Evolutionary conservation across 257 asterid genomes (phyloP), one percentile per base, ranked within the genome.

Genomic region (Gardenia jasminoides): DNA sequence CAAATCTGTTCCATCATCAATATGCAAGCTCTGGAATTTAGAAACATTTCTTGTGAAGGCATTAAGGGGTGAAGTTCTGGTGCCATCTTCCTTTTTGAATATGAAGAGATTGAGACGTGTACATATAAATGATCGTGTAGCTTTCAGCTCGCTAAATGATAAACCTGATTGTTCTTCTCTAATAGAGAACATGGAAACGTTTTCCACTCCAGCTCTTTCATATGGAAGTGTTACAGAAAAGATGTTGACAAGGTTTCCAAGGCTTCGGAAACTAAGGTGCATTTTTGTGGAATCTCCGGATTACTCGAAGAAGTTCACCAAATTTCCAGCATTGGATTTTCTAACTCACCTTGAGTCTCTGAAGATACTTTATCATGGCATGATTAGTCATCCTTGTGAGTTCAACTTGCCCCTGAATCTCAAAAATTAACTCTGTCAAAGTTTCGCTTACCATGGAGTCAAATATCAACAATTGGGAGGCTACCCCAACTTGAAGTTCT

Each of bases 381-480:
- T 1, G 44, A 0, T 2, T 7, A 1, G 2, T 13, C 15, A 47
- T 7, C 43, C 46, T 15, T 72, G 65, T 48, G 66, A 17, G n/a
- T 28, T 72, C 10, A 44, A 7, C 39, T 44, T 39, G 36, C 75
- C 59, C 16, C 44, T 30, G 2, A 70, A 43, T 46, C 58, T 70
- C 20, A 46, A 48, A 16, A 48, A 6, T 17, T 72, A 8, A 72
- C 64, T 7, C 46, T 50, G 7, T 48, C 76, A 30, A 72, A 50
- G 4, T 48, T 72, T 31, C 46, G 76, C 15, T 26, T 72, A 1
- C 76, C 76, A 1, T 72, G 76, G 76, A 28, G 41, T 8, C 17
- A 72, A 46, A 72, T 72, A 1, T 72, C 76, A 28, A 30, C 61
- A 47, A 72, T 72, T 13, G 76, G 64, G n/a, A 72, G 4, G 7